Percentiles rank a stretch among this genome's conserved stretches.
Evolutionary conservation across 768 basidiomycete genomes (phyloP).

Genomic region (Pisolithus tinctorius): DNA sequence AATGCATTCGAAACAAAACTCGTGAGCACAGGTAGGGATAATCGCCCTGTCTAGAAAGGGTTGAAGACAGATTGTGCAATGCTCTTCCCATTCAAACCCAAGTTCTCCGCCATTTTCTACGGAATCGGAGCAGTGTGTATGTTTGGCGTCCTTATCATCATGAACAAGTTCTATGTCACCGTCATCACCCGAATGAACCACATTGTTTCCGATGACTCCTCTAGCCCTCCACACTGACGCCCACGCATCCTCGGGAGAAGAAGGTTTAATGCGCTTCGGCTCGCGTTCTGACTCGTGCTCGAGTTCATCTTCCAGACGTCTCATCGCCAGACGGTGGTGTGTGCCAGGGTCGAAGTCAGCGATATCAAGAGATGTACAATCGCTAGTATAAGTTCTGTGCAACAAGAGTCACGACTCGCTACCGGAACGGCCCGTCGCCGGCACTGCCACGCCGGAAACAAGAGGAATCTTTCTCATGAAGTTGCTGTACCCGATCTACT

Average conservation of each 20-base stretch:
- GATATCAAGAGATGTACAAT: no score
- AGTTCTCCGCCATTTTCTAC: not conserved
- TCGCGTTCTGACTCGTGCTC: not conserved
- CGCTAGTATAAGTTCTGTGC: no score
- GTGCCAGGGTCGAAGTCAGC: no score
- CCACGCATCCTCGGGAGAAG: not conserved
- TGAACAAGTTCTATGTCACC: not conserved
- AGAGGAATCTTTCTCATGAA: no score
- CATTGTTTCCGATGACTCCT: no score
- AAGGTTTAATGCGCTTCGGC: not conserved
- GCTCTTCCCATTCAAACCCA: constrained; percentile 28
- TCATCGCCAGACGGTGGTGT: not conserved
- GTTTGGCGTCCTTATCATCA: not conserved
- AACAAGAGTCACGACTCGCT: no score
- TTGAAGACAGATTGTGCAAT: constrained; percentile 87
- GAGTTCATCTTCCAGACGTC: not conserved
- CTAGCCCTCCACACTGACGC: not conserved
- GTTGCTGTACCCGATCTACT: no score
- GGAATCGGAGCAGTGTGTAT: not conserved
- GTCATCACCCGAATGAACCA: not conserved
- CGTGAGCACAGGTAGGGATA: constrained; percentile 81
- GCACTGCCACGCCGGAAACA: no score
- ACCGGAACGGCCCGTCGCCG: no score
- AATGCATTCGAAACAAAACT: constrained; percentile 91
- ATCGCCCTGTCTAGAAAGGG: constrained; percentile 69